Evolutionary conservation across 108 stramenopile genomes (phyloP).

Genomic region (Cyclotella cryptica): DNA sequence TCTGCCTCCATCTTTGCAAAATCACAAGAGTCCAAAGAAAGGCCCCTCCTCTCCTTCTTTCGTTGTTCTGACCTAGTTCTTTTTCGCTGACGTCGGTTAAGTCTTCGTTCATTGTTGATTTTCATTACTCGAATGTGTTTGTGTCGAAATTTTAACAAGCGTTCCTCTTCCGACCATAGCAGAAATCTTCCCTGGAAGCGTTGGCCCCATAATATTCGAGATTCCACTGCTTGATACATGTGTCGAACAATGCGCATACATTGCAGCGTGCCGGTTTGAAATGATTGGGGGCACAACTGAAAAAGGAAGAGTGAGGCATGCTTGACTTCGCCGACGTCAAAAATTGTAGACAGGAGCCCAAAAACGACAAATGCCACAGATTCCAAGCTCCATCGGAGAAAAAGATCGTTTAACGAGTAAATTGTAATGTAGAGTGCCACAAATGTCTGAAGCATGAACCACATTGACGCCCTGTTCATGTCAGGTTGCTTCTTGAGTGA

Average conservation of each 20-base stretch:
- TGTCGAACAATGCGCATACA: background rate
- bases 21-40: conserved; percentile 13
- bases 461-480: conserved; percentile 7
- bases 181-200: conserved; percentile 25
- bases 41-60: conserved; percentile 24
- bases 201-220: conserved; percentile 25
- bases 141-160: conserved; percentile 34
- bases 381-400: conserved; percentile 18
- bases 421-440: conserved; percentile 21
- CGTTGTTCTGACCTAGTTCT: conserved; percentile 24
- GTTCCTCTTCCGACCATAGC: conserved; percentile 28
- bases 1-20: conserved; percentile 24
- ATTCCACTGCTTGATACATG: conserved; percentile 12
- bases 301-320: conserved; percentile 19
- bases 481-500: background rate
- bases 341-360: conserved; percentile 15
- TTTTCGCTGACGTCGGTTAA: conserved; percentile 27
- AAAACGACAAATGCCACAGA: conserved; percentile 13
- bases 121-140: conserved; percentile 28
- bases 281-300: background rate
- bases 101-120: conserved; percentile 23
- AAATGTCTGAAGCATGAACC: conserved; percentile 41
- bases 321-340: conserved; percentile 28
- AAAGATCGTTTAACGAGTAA: conserved; percentile 29
- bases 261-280: background rate